Conservation (phyloP, 129 eudicot genomes). For the carrot (Daucus carota) region DNA sequence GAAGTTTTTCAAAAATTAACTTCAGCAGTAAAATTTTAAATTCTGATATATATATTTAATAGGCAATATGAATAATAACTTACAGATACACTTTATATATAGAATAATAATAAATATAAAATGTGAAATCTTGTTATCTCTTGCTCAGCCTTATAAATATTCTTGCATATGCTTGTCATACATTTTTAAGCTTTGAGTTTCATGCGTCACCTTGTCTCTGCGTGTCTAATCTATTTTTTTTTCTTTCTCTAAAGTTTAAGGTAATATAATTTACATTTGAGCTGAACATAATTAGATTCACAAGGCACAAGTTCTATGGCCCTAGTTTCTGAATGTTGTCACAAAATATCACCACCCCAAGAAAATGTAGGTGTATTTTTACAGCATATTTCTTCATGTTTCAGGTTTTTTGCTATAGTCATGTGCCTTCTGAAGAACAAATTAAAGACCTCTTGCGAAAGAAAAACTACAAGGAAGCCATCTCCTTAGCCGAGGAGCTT, state of each 20-base stretch:
- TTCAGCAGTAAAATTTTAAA: not conserved
- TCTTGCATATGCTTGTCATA: not conserved
- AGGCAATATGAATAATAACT: not conserved
- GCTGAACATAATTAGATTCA: not conserved
- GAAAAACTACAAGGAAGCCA: constrained; percentile 73
- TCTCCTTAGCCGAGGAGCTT: constrained; percentile 73
- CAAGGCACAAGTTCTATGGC: not conserved
- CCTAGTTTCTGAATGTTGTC: not conserved
- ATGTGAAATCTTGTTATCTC: not conserved
- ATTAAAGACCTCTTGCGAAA: constrained; percentile 67
- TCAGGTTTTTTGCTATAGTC: constrained; percentile 68
- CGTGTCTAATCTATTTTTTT: not conserved
- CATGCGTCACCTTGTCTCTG: not conserved
- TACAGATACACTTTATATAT: not conserved
- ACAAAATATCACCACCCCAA: not conserved
- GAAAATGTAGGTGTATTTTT: not conserved
- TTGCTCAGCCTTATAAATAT: not conserved
- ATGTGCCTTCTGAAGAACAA: constrained; percentile 83
- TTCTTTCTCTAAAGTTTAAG: not conserved
- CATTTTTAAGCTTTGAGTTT: not conserved
- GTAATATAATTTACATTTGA: not conserved
- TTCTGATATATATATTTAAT: not conserved
- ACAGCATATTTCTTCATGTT: not conserved
- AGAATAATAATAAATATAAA: not conserved
- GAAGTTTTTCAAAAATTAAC: no score